A percentile compares a stretch with the other conserved stretches of the same genome.
Evolutionary conservation across 176 grass and related monocot genomes (phyloP).

Genomic region (Avena atlantica): DNA sequence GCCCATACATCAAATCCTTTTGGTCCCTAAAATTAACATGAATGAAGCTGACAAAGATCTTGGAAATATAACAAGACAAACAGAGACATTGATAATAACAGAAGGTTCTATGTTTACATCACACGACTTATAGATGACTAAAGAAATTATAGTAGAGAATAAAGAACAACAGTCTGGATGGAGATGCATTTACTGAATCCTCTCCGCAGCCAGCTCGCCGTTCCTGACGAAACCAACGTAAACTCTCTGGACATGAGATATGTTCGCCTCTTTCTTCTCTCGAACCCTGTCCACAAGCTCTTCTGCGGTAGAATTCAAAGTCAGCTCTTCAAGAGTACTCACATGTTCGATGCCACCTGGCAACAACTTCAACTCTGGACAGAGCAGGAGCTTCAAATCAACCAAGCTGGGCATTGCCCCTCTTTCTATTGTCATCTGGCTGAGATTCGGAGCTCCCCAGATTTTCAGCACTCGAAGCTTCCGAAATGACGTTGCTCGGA

Average conservation of each 20-base stretch:
- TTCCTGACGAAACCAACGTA: conserved; percentile 42
- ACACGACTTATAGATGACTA: too few species aligned
- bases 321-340: conserved; percentile 40
- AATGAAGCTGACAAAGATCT: too few species aligned
- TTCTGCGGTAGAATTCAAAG: conserved; percentile 31
- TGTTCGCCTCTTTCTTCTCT: neutral
- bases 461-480: conserved; percentile 40
- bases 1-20: neutral
- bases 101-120: too few species aligned
- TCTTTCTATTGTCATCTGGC: conserved; percentile 38
- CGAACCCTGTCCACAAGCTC: conserved; percentile 39
- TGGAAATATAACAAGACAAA: too few species aligned
- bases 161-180: neutral
- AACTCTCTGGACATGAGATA: conserved; percentile 46
- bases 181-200: conserved; percentile 25
- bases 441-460: conserved; percentile 39
- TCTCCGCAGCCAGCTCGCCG: conserved; percentile 33
- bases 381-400: conserved; percentile 47
- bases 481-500: conserved; percentile 28
- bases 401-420: conserved; percentile 38
- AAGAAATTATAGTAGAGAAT: too few species aligned
- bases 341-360: conserved; percentile 38
- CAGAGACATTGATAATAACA: too few species aligned
- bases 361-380: conserved; percentile 36
- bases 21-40: neutral